A percentile compares a stretch with the other conserved stretches of the same genome.
phyloP scores from a whole-genome alignment of 75 land plant genomes.

The Adiantum capillusveneris region DNA sequence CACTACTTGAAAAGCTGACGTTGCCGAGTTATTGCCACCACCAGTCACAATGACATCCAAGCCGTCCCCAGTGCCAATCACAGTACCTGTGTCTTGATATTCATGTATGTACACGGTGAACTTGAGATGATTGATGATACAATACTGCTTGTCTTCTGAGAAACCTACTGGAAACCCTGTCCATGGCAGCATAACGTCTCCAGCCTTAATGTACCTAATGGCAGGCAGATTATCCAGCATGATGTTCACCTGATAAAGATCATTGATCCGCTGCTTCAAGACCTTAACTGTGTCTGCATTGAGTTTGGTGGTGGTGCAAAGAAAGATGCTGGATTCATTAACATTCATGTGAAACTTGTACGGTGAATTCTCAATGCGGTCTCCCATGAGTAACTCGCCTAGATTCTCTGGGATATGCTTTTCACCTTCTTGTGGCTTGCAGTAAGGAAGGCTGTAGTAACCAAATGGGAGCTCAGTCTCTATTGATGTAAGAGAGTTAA shows the following conservation, averaged over 20 bases:
- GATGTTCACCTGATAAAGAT: slow-evolving; percentile 39
- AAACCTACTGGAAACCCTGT: slow-evolving; percentile 41
- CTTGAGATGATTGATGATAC: slow-evolving; percentile 35
- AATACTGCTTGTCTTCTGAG: slow-evolving; percentile 9
- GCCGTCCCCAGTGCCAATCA: slow-evolving; percentile 37
- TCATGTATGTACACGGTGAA: slow-evolving; percentile 35
- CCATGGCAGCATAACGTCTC: slow-evolving; percentile 16
- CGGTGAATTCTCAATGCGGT: slow-evolving; percentile 33
- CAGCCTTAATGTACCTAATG: slow-evolving; percentile 18
- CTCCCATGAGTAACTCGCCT: slow-evolving; percentile 35
- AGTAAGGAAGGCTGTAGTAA: slow-evolving; percentile 31
- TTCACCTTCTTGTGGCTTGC: slow-evolving; percentile 22
- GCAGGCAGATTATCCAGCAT: slow-evolving; percentile 40
- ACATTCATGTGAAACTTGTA: slow-evolving; percentile 22
- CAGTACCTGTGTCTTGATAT: slow-evolving; percentile 22
- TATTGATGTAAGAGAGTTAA: slow-evolving; percentile 37
- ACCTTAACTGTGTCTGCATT: slow-evolving; percentile 15
- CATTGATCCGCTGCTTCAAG: slow-evolving; percentile 30
- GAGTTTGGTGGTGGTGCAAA: slow-evolving; percentile 15
- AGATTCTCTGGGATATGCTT: slow-evolving; percentile 34
- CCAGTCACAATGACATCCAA: slow-evolving; percentile 18
- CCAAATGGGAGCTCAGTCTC: slow-evolving; percentile 38
- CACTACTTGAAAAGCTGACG: slow-evolving; percentile 24
- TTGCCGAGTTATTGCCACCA: not conserved
- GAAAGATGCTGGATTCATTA: slow-evolving; percentile 17